Conservation (phyloP, 1,139 yeast genomes). For the Saccharomycopsis crataegensis region DNA sequence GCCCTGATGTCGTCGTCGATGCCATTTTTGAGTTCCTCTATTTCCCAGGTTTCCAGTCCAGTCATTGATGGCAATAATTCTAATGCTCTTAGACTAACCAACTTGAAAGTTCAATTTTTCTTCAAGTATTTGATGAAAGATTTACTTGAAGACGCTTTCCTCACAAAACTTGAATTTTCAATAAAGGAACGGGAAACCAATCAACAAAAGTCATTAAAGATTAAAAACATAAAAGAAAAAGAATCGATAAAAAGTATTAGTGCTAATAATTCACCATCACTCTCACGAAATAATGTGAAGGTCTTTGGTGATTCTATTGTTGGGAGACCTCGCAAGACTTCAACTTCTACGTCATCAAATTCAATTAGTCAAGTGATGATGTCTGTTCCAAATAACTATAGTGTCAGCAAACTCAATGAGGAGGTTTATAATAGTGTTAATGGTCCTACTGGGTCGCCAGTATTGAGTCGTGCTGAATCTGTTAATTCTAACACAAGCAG, state of each 20-base stretch:
- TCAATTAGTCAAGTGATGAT: neutral
- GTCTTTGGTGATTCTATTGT: neutral
- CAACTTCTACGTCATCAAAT: neutral
- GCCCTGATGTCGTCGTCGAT: too few relatives aligned
- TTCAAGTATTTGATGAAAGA: conserved; percentile 10
- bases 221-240: conserved; percentile 12
- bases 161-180: neutral
- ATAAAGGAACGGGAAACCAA: conserved; percentile 11
- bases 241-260: conserved; percentile 10
- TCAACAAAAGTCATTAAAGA: conserved; percentile 5
- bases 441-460: neutral
- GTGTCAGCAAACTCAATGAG: neutral
- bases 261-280: conserved; percentile 8
- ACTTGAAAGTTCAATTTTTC: conserved; percentile 14
- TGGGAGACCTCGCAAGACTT: neutral
- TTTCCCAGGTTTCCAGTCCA: neutral
- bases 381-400: neutral
- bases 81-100: conserved; percentile 2
- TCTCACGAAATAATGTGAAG: conserved; percentile 12
- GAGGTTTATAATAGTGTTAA: too few relatives aligned
- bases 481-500: neutral
- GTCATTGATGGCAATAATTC: neutral
- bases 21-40: too few relatives aligned
- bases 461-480: neutral
- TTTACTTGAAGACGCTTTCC: conserved; percentile 1